These are phyloP conservation scores for Euphorbia peplus DNA, from an alignment of 345 rosid species.

Conservation along the genomic window DNA sequence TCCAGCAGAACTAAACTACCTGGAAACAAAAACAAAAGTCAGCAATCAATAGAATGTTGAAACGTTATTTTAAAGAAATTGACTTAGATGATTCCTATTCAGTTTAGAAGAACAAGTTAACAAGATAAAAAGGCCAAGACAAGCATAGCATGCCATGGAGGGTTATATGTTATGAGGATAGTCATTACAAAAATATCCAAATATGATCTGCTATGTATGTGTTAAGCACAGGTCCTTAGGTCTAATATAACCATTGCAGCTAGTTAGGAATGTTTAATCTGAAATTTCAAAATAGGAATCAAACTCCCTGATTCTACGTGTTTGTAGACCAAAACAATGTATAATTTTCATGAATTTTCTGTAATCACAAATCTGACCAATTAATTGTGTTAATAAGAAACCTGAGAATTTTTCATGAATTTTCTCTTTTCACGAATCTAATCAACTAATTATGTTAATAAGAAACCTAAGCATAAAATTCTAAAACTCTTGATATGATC, in stretches of 20 bases:
- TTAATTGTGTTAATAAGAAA: not conserved
- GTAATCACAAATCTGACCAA: not conserved
- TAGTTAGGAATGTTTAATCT: not conserved
- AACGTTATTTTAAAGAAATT: not conserved
- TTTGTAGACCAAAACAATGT: not conserved
- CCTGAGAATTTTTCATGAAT: no score
- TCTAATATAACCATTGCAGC: no score
- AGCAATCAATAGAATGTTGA: not conserved
- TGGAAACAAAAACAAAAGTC: constrained; percentile 8
- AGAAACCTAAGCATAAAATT: no score
- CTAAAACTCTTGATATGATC: not conserved
- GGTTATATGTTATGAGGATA: not conserved
- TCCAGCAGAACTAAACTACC: constrained; percentile 13
- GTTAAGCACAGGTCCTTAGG: not conserved
- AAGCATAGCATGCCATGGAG: not conserved
- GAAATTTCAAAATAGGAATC: not conserved
- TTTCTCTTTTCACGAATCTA: not conserved
- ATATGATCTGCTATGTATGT: not conserved
- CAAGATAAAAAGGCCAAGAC: not conserved
- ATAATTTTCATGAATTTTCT: not conserved
- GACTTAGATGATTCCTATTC: not conserved
- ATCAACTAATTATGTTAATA: not conserved
- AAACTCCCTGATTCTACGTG: not conserved
- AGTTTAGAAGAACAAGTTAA: not conserved
- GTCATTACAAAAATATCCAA: not conserved